Evolutionary conservation across 192 early-diverging fungal genomes (phyloP), one percentile per base, ranked within the genome.

Genomic region (Chytriomyces confervae): DNA sequence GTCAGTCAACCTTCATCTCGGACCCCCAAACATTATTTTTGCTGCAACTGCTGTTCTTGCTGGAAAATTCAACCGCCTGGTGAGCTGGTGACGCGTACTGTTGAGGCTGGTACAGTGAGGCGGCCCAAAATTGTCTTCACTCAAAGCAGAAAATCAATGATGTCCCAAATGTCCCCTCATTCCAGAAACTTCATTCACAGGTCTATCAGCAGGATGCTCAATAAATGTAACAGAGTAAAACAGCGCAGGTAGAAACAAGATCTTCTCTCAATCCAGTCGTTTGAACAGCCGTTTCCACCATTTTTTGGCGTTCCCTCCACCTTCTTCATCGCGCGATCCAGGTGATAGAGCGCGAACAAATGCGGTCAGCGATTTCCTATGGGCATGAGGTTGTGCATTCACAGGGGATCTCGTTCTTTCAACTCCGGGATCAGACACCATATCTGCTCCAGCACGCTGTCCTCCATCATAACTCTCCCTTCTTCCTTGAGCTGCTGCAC

Each of bases 341-440:
- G 61, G 57, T 20, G 72, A 27, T 20, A 49, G 1, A 18, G 60
- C 11, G 20, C 63, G 74, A 23, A 3, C 44, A 76, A 76, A 76
- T 27, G 66, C 36, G 10, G 2, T 48, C 24, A 76, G 66, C 50
- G 74, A 76, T 29, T 76, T 76, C 5, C 74, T 13, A 65, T 65
- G 11, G 57, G 9, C 23, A 27, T 16, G 18, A 48, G n/a, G 62
- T 23, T 43, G 8, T n/a, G 10, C 44, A 45, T 46, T 44, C 47
- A 2, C 74, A 46, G n/a, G 16, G 0, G 49, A 13, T 20, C 62
- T 66, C 5, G 11, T 16, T 44, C n/a, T 11, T 24, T 24, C 13
- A 8, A 20, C 67, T 47, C n/a, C n/a, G 13, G 67, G 67, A 10
- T n/a, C n/a, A 13, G 67, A 49, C 9, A 49, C 13, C 16, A 46